These are phyloP conservation scores for Crepidotus variabilis DNA, from an alignment of 768 basidiomycete species.

Conservation along the genomic window DNA sequence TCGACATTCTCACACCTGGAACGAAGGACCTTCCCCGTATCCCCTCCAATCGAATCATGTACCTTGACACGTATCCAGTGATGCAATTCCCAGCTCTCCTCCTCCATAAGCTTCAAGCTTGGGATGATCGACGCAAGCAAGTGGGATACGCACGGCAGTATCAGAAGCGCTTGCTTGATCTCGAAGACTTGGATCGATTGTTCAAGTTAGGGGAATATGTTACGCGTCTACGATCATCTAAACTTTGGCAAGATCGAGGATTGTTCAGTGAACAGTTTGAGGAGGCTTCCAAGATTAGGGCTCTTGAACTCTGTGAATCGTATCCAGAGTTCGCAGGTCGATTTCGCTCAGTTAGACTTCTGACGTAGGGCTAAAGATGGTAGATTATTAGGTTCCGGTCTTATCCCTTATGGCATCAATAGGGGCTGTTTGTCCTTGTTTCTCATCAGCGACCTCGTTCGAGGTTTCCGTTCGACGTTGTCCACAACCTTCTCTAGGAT, in stretches of 20 bases:
- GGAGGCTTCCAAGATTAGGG: neutral
- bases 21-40: neutral
- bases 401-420: too few relatives aligned
- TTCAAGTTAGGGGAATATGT: neutral
- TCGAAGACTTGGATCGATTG: neutral
- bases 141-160: neutral
- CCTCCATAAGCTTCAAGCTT: conserved; percentile 2
- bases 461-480: too few relatives aligned
- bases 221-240: neutral
- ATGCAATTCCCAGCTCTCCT: neutral
- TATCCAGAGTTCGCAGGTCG: neutral
- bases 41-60: neutral
- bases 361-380: too few relatives aligned
- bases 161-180: neutral
- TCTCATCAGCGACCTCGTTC: too few relatives aligned
- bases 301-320: neutral
- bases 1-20: neutral
- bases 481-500: too few relatives aligned
- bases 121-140: conserved; percentile 1
- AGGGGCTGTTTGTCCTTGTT: too few relatives aligned
- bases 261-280: neutral
- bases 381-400: too few relatives aligned
- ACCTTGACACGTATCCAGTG: neutral
- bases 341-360: too few relatives aligned
- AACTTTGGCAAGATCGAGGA: neutral